Evolutionary conservation across 2,329 filamentous ascomycete species (phyloP).

Genomic region (Phyllachora maydis): DNA sequence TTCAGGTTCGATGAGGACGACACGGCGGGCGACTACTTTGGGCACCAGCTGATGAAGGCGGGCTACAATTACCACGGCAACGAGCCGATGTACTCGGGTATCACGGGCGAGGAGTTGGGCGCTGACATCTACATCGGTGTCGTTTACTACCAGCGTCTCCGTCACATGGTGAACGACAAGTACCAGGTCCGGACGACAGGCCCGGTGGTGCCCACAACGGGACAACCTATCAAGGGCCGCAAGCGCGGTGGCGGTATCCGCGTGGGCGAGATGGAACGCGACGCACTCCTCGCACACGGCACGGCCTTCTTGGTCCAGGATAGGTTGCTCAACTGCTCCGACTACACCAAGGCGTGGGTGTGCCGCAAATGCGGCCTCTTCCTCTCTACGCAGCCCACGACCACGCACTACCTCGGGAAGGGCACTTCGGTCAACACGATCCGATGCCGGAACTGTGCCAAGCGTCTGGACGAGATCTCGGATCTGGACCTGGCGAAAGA

Average conservation of each 20-base stretch:
- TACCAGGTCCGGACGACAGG: constrained; percentile 95
- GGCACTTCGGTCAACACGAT: constrained; percentile 49
- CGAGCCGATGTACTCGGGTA: constrained; percentile 95
- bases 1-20: constrained; percentile 89
- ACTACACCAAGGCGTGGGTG: constrained; percentile 77
- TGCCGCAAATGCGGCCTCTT: constrained; percentile 83
- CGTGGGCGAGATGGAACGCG: constrained; percentile 98
- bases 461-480: constrained; percentile 32
- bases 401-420: constrained; percentile 42
- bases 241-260: constrained; percentile 96
- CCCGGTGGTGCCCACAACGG: constrained; percentile 73
- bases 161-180: constrained; percentile 99
- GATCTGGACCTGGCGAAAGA: constrained; percentile 32
- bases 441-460: constrained; percentile 62
- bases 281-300: constrained; percentile 84
- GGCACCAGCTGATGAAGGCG: constrained; percentile 82
- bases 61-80: constrained; percentile 98
- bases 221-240: constrained; percentile 91
- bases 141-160: constrained; percentile 92
- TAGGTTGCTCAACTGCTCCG: constrained; percentile 88
- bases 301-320: constrained; percentile 91
- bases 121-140: constrained; percentile 94
- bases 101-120: constrained; percentile 82
- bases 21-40: constrained; percentile 86
- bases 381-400: constrained; percentile 65